Evolutionary conservation across 345 rosid species (phyloP).

Genomic region (Trapa incisa): DNA sequence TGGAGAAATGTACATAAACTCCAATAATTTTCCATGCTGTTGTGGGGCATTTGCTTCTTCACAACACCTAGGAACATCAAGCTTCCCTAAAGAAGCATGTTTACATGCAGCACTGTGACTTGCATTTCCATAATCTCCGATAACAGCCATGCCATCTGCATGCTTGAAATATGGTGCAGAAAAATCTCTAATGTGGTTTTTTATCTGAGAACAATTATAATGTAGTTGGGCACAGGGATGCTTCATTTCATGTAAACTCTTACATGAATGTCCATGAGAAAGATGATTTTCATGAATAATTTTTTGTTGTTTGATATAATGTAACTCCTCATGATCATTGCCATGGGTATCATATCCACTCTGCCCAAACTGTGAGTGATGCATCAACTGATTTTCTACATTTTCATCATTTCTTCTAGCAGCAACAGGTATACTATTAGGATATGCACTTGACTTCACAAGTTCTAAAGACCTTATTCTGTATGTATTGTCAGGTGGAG

Average conservation of each 20-base stretch:
- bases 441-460: slow-evolving; percentile 15
- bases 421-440: slow-evolving; percentile 17
- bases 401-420: slow-evolving; percentile 20
- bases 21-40: slow-evolving; percentile 20
- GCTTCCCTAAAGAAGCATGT: slow-evolving; percentile 19
- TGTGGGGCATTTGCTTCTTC: slow-evolving; percentile 24
- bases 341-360: slow-evolving; percentile 18
- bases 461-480: slow-evolving; percentile 22
- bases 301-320: slow-evolving; percentile 20
- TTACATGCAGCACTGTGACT: slow-evolving; percentile 22
- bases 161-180: slow-evolving; percentile 22
- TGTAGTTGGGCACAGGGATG: slow-evolving; percentile 20
- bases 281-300: slow-evolving; percentile 14
- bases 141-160: slow-evolving; percentile 19
- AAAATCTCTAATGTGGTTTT: slow-evolving; percentile 22
- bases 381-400: slow-evolving; percentile 16
- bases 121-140: slow-evolving; percentile 20
- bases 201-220: slow-evolving; percentile 18
- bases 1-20: slow-evolving; percentile 16
- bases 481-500: slow-evolving; percentile 24
- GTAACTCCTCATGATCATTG: slow-evolving; percentile 22
- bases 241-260: slow-evolving; percentile 16
- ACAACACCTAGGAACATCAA: slow-evolving; percentile 14
- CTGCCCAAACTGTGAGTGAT: slow-evolving; percentile 10
- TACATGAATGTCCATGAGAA: slow-evolving; percentile 18